Percentiles rank a stretch among this genome's conserved stretches.
Evolutionary conservation across 2,329 filamentous ascomycete genomes (phyloP).

Genomic region (Pseudopyricularia cyperi): DNA sequence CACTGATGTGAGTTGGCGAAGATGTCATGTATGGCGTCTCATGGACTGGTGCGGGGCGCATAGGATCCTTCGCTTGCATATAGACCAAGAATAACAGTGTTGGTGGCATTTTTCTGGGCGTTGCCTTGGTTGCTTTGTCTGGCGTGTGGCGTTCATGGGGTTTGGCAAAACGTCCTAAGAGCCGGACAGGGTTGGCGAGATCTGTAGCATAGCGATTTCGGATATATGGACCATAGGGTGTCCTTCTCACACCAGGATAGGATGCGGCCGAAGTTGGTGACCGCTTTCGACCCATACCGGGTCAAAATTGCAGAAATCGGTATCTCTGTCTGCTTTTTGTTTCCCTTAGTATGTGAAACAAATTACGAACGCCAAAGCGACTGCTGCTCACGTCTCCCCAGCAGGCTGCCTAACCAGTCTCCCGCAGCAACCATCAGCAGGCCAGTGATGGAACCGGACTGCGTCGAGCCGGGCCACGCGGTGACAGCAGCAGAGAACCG

Average conservation of each 20-base stretch:
- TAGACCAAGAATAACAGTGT: neutral
- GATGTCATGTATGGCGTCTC: neutral
- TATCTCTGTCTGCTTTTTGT: no score
- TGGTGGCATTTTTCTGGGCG: neutral
- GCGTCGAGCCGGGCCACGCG: conserved; percentile 42
- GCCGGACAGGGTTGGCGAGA: neutral
- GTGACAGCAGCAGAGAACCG: conserved; percentile 52
- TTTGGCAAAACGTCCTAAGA: neutral
- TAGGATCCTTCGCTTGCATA: conserved; percentile 2
- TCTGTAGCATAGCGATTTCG: neutral
- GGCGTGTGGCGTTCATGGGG: conserved; percentile 1
- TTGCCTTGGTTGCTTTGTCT: neutral
- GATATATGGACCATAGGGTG: neutral
- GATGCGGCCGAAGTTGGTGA: neutral
- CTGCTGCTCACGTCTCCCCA: conserved; percentile 33
- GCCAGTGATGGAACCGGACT: conserved; percentile 27
- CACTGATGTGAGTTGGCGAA: conserved; percentile 49
- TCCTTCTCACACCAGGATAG: neutral
- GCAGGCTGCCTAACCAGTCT: conserved; percentile 49
- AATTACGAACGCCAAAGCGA: conserved; percentile 35
- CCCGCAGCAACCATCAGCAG: conserved; percentile 45
- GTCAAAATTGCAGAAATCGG: no score
- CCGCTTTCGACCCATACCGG: neutral
- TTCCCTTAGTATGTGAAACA: no score
- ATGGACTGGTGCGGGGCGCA: neutral